Evolutionary conservation across 1,284 basidiomycete species (phyloP).

Genomic region (Mycena citricolor): DNA sequence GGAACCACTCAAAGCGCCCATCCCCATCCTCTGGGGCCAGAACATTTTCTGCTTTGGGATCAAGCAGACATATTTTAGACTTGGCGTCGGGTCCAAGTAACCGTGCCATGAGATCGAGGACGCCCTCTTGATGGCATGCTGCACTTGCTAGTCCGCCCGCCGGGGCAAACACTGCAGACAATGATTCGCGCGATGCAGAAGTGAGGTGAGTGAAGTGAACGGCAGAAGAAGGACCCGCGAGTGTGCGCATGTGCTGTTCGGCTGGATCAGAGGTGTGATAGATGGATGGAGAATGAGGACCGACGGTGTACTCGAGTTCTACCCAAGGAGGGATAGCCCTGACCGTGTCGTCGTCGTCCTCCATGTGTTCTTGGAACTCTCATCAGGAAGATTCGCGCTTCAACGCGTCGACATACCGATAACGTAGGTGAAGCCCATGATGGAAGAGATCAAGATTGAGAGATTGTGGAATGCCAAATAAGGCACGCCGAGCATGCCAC

Average conservation of each 20-base stretch:
- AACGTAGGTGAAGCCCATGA: conserved; percentile 38
- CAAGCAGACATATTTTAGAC: conserved; percentile 79
- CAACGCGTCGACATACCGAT: conserved; percentile 33
- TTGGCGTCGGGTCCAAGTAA: conserved; percentile 40
- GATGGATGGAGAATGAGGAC: conserved; percentile 26
- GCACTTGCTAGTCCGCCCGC: conserved; percentile 43
- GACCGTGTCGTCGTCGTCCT: conserved; percentile 80
- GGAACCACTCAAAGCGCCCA: conserved; percentile 76
- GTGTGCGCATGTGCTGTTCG: conserved; percentile 76
- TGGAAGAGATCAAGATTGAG: no score
- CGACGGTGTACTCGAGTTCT: conserved; percentile 71
- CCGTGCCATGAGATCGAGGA: conserved; percentile 64
- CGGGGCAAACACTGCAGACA: conserved; percentile 45
- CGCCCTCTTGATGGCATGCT: conserved; percentile 58
- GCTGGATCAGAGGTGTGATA: neutral
- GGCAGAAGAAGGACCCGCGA: conserved; percentile 64
- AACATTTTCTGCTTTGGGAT: conserved; percentile 75
- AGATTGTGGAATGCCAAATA: no score
- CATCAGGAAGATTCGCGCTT: conserved; percentile 4
- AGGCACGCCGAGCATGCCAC: no score
- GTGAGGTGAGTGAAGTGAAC: conserved; percentile 89
- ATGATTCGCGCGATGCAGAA: conserved; percentile 57
- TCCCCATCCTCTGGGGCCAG: conserved; percentile 77
- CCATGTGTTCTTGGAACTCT: conserved; percentile 80
- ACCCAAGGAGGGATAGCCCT: conserved; percentile 86